Percentiles rank a stretch among this genome's conserved stretches.
Evolutionary conservation across 75 land plant genomes (phyloP).

Genomic region (Selaginella moellendorffii): DNA sequence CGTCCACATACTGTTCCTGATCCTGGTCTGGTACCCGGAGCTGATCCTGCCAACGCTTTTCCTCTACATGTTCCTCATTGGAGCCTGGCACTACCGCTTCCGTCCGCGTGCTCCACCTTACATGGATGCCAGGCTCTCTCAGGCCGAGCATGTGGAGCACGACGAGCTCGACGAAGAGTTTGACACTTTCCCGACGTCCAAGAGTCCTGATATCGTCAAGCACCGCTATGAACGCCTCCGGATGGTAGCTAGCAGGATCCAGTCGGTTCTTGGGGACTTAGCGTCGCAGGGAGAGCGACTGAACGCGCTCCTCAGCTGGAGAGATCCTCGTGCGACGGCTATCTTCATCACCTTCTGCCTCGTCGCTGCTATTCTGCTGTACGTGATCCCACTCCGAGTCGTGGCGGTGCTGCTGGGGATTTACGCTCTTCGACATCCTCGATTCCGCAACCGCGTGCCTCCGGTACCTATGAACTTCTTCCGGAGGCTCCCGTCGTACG

Average conservation of each 20-base stretch:
- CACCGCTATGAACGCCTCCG: conserved; percentile 60
- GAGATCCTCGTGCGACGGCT: conserved; percentile 59
- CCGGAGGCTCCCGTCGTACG: conserved; percentile 46
- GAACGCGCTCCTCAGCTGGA: conserved; percentile 62
- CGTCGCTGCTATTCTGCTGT: conserved; percentile 31
- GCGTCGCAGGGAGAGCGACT: conserved; percentile 68
- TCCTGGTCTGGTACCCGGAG: conserved; percentile 71
- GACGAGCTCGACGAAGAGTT: conserved; percentile 33
- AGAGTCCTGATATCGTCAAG: conserved; percentile 29
- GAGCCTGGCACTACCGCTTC: conserved; percentile 67
- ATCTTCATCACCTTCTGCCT: conserved; percentile 45
- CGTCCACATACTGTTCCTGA: conserved; percentile 53
- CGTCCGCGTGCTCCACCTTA: conserved; percentile 56
- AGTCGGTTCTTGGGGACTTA: conserved; percentile 56
- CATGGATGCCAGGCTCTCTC: conserved; percentile 69
- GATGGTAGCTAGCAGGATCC: conserved; percentile 46
- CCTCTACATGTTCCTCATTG: conserved; percentile 82
- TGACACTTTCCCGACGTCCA: conserved; percentile 22
- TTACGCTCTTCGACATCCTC: conserved; percentile 57
- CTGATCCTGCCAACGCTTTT: conserved; percentile 58
- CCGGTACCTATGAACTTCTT: conserved; percentile 58
- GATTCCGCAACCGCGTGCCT: conserved; percentile 68
- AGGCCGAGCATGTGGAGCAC: conserved; percentile 43
- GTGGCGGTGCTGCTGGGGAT: conserved; percentile 53
- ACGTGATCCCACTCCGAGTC: conserved; percentile 47